Base-by-base conservation (phyloP, 31 red algal genomes). In the Odonthalia washingtoniensis region DNA sequence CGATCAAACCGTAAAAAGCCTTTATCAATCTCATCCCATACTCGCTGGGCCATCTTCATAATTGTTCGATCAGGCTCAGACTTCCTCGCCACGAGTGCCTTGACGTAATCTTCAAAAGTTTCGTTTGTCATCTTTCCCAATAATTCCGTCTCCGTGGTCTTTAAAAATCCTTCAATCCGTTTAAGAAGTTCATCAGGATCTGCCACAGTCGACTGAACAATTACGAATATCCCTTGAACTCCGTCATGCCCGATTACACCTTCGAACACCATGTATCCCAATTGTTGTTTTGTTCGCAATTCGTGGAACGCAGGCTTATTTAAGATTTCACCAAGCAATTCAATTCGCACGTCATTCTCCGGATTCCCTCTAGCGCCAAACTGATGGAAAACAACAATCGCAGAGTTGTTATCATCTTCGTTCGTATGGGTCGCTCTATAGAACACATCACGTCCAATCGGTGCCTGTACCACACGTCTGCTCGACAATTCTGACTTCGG, bases 231-330 rank as follows among this genome's bases (percentile, higher is more conserved):
- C 3, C 84, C 94, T 16, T 72, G 79, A 26, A 92, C 84, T 31
- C 84, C 78, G 6, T 93, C 79, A 32, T 40, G 61, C 33, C 57
- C 65, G 41, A 72, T 57, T 70, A 86, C 63, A 46, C 89, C 84
- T 65, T 79, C 85, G 34, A 85, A 94, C 24, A 97, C 97, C 64
- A 96, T 72, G 75, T 99, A 99, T 6, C 94, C 97, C 1, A 99
- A 86, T 69, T 99, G 94, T 61, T 95, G 83, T 18, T 87, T 78
- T 4, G 97, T 99, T 60, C 97, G 92, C 40, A 99, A 83, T 53
- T 93, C 90, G 65, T 99, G 84, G 40, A 92, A 96, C 26, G 72
- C 52, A 12, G 93, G 95, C 78, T 96, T 94, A 34, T 94, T 82
- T 12, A 99, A 12, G 35, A 99, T 92, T 5, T 95, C 81, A 65